Percentiles rank a stretch among this genome's conserved stretches.
These are phyloP conservation scores for Eremochloa ophiuroides DNA, from an alignment of 176 grass and related monocot genomes.

Conservation along the genomic window DNA sequence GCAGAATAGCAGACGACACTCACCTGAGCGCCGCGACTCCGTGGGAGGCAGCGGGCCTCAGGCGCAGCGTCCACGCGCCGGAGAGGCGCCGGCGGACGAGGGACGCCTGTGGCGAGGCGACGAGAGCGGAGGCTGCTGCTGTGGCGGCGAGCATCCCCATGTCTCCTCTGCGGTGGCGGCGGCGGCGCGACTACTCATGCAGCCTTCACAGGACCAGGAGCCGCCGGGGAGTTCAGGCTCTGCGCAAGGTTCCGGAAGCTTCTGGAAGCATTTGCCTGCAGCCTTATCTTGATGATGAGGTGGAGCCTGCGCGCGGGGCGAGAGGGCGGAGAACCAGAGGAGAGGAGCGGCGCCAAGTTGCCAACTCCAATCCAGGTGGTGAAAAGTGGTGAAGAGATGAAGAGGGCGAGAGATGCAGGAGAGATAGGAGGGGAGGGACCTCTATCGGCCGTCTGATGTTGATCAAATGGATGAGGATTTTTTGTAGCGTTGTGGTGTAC, in stretches of 20 bases:
- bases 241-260: slow-evolving; percentile 13
- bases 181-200: slow-evolving; percentile 65
- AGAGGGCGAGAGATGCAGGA: too few species aligned
- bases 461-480: not conserved
- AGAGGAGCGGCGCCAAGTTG: slow-evolving; percentile 7
- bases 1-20: not conserved
- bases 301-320: not conserved
- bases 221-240: not conserved
- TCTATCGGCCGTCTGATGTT: not conserved
- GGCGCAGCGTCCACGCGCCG: slow-evolving; percentile 10
- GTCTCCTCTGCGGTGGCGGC: slow-evolving; percentile 23
- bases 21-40: slow-evolving; percentile 37
- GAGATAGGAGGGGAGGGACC: slow-evolving; percentile 5
- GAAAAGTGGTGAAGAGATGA: not conserved
- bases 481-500: not conserved
- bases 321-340: not conserved
- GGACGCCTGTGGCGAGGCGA: slow-evolving; percentile 18
- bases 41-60: slow-evolving; percentile 15
- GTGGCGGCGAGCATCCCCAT: slow-evolving; percentile 51
- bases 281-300: slow-evolving; percentile 47
- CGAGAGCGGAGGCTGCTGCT: slow-evolving; percentile 7
- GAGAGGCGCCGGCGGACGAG: not conserved
- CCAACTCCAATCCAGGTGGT: not conserved
- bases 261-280: slow-evolving; percentile 6
- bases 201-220: slow-evolving; percentile 10